Percentiles rank a stretch among this genome's conserved stretches.
phyloP scores from a whole-genome alignment of 176 grass and related monocot genomes.

The Alloteropsis semialata region DNA sequence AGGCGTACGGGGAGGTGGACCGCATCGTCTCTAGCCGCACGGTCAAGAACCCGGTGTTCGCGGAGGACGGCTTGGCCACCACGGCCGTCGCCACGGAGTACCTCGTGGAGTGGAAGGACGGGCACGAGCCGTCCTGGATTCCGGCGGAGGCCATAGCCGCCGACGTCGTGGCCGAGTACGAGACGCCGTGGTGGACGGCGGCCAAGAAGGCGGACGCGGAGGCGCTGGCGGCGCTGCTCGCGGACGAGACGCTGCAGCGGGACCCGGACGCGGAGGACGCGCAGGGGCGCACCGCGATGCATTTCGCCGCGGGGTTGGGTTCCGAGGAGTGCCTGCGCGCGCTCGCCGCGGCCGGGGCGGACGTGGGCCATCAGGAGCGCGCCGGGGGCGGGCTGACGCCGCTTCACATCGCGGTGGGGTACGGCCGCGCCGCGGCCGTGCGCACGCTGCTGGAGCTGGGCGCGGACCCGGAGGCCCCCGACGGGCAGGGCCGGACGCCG shows the following conservation, averaged over 20 bases:
- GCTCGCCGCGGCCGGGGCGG: constrained; percentile 61
- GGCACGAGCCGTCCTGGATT: constrained; percentile 73
- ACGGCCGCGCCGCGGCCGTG: constrained; percentile 54
- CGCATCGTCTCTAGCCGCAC: constrained; percentile 75
- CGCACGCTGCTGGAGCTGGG: constrained; percentile 68
- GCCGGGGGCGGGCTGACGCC: constrained; percentile 71
- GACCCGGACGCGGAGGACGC: constrained; percentile 81
- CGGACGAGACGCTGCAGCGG: constrained; percentile 46
- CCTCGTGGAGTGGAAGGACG: constrained; percentile 88
- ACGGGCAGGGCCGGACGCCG: constrained; percentile 63
- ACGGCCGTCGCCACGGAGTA: constrained; percentile 57
- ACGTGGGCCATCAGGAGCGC: constrained; percentile 51
- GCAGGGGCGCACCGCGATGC: constrained; percentile 78
- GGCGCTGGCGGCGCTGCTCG: constrained; percentile 54
- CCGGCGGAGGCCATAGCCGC: constrained; percentile 63
- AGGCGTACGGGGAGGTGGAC: constrained; percentile 79
- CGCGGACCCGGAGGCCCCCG: constrained; percentile 50
- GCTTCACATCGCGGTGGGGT: constrained; percentile 72
- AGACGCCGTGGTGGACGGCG: constrained; percentile 83
- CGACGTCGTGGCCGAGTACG: constrained; percentile 80
- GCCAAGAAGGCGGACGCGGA: constrained; percentile 66
- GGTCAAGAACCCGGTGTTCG: constrained; percentile 53
- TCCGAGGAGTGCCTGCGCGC: constrained; percentile 74
- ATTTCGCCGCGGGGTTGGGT: constrained; percentile 76
- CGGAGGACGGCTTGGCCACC: constrained; percentile 62